phyloP scores from a whole-genome alignment of 2,329 filamentous ascomycete species.

The Stemphylium lycopersici region DNA sequence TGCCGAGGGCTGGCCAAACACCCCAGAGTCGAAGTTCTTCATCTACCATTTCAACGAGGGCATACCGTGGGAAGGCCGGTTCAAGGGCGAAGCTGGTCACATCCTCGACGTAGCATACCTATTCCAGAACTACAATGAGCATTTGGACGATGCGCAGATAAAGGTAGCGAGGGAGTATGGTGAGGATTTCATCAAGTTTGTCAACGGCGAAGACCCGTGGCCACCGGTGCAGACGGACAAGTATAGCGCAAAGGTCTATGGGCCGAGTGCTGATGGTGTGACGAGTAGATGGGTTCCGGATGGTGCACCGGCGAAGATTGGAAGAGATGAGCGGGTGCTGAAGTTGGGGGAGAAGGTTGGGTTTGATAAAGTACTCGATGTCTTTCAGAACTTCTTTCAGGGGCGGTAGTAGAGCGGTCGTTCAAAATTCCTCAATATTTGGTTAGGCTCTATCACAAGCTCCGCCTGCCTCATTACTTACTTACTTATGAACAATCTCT shows the following conservation, averaged over 20 bases:
- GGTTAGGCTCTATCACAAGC: no score
- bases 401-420: slow-evolving; percentile 10
- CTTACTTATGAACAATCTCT: neutral
- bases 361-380: slow-evolving; percentile 31
- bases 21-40: slow-evolving; percentile 35
- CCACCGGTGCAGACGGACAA: slow-evolving; percentile 31
- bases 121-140: slow-evolving; percentile 44
- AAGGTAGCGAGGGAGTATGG: slow-evolving; percentile 32
- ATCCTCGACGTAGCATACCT: slow-evolving; percentile 44
- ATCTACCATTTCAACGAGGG: slow-evolving; percentile 45
- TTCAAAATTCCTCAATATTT: no score
- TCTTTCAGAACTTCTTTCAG: slow-evolving; percentile 38
- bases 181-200: slow-evolving; percentile 43
- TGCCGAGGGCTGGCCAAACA: slow-evolving; percentile 46
- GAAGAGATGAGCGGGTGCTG: slow-evolving; percentile 30
- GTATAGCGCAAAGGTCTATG: slow-evolving; percentile 37
- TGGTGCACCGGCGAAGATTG: slow-evolving; percentile 35
- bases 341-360: slow-evolving; percentile 35
- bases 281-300: slow-evolving; percentile 33
- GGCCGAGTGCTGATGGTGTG: slow-evolving; percentile 36
- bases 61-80: slow-evolving; percentile 45
- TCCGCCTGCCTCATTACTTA: no score
- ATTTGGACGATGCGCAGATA: slow-evolving; percentile 29
- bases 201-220: slow-evolving; percentile 42
- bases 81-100: slow-evolving; percentile 43